Conservation (phyloP, 495 filamentous ascomycete genomes). For the Xanthoparmelia taractica region DNA sequence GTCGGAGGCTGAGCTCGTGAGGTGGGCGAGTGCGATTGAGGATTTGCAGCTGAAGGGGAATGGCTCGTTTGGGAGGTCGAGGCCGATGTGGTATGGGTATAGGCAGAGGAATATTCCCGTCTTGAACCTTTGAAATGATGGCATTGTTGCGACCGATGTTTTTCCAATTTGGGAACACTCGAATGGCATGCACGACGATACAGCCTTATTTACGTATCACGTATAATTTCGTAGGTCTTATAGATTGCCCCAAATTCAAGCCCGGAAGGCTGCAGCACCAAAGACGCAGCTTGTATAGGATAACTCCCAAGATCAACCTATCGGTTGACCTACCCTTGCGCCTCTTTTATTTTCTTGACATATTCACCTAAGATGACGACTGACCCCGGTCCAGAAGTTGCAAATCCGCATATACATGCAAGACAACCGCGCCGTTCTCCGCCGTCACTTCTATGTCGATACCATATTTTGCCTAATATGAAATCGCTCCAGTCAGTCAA, state of each 20-base stretch:
- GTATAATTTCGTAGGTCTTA: too few species aligned
- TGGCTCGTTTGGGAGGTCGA: constrained; percentile 37
- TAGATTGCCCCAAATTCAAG: too few species aligned
- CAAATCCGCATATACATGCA: background rate
- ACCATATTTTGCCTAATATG: background rate
- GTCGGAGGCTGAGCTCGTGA: constrained; percentile 52
- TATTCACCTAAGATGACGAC: background rate
- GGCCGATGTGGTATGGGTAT: constrained; percentile 49
- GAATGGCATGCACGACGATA: too few species aligned
- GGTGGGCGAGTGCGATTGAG: constrained; percentile 63
- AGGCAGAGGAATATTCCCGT: constrained; percentile 44
- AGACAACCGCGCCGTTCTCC: background rate
- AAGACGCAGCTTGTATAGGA: too few species aligned
- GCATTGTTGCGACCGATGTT: too few species aligned
- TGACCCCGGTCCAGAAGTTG: background rate
- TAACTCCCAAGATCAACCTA: too few species aligned
- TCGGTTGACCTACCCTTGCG: too few species aligned
- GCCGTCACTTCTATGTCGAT: background rate
- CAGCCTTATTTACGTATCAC: too few species aligned
- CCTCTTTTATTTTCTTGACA: too few species aligned
- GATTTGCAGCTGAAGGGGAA: constrained; percentile 43
- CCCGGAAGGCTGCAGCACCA: too few species aligned
- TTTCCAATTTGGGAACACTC: too few species aligned
- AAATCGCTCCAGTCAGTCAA: too few species aligned
- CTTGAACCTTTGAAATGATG: constrained; percentile 2